Evolutionary conservation across 164 flowering plant species (phyloP), one percentile per base, ranked within the genome.

Genomic region (Houttuynia cordata): DNA sequence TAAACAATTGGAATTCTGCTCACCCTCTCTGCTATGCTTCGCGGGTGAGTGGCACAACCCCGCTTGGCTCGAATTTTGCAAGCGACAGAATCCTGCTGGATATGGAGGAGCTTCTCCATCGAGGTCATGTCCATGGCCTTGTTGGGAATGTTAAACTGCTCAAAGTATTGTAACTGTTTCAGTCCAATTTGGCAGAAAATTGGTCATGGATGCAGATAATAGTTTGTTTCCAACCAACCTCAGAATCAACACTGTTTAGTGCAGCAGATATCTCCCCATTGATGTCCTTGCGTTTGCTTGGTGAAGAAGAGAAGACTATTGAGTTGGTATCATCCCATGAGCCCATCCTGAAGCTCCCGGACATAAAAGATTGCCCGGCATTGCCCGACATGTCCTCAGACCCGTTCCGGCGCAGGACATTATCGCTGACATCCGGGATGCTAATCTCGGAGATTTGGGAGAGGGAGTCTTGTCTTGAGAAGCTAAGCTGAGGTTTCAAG

Each of bases 41-140:
- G 72, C 0, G 97, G 97, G 64, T 91, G 96, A 59, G 97, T 91
- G 1, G 93, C 93, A 72, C 67, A 87, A 21, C 97, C 96, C 64
- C 93, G 86, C 79, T 84, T 91, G 23, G 97, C 97, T 13, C 95
- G 91, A 53, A 73, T 78, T 69, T 81, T 91, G 74, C 91, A 91
- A 20, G 92, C 80, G n/a, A 84, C 82, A 9, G 93, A 79, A 63
- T 87, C 91, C 55, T 79, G 77, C 51, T 90, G 95, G 23, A 87
- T 76, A 18, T 82, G 75, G 5, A 89, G 61, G n/a, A 81, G 70
- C 64, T 75, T 85, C 63, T 85, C 96, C 63, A 84, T 73, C 25
- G 76, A 42, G 1, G 80, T 78, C 85, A 85, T 83, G 69, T 83
- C 88, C 58, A 84, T 64, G 50, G 75, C 62, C 56, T 82, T 72